phyloP scores from a whole-genome alignment of 2,329 filamentous ascomycete genomes.

The Aquanectria penicillioides region DNA sequence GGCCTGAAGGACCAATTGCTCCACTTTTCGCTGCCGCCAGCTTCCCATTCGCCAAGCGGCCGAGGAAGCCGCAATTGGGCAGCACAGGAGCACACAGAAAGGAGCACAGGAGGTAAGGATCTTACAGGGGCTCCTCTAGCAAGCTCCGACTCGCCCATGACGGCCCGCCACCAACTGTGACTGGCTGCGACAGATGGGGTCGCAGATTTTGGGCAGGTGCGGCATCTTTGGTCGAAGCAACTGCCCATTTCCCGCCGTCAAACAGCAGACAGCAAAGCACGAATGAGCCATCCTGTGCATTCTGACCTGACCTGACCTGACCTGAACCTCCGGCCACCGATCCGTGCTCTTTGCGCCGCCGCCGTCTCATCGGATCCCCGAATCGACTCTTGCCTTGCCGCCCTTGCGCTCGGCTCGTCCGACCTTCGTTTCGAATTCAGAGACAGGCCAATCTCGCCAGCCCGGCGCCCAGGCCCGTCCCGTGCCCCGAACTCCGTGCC shows the following conservation, averaged over 20 bases:
- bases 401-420: constrained; percentile 23
- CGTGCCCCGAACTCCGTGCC: constrained; percentile 1
- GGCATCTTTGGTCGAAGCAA: constrained; percentile 29
- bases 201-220: constrained; percentile 25
- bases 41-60: no score
- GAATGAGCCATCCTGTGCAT: constrained; percentile 17
- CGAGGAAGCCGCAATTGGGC: neutral
- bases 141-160: constrained; percentile 12
- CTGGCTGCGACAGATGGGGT: constrained; percentile 10
- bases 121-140: neutral
- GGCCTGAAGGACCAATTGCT: neutral
- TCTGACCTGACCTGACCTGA: constrained; percentile 13
- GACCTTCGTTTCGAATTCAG: constrained; percentile 16
- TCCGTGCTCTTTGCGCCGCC: constrained; percentile 11
- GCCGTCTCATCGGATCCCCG: constrained; percentile 19
- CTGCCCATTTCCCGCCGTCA: constrained; percentile 24
- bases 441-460: constrained; percentile 17
- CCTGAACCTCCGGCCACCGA: neutral
- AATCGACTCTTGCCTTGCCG: constrained; percentile 4
- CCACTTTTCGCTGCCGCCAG: no score
- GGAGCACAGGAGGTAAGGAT: no score
- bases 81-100: no score
- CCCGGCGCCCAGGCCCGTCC: constrained; percentile 18
- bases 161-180: constrained; percentile 18
- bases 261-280: constrained; percentile 12